These are phyloP conservation scores for Hypoxylon cercidicola DNA, from an alignment of 495 filamentous ascomycete species.

Conservation along the genomic window DNA sequence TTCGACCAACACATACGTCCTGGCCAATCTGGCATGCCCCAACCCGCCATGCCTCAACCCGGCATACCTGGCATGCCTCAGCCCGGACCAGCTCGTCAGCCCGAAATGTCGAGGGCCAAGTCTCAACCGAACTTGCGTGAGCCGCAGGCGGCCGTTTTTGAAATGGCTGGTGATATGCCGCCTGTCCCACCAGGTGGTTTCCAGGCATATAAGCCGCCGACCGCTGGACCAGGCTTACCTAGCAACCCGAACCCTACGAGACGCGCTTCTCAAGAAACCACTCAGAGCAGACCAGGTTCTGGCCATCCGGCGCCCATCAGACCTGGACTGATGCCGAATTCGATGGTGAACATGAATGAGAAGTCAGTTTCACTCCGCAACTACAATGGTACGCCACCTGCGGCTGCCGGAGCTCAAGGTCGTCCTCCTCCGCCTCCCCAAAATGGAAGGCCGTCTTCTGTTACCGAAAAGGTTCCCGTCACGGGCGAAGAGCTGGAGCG, in stretches of 20 bases:
- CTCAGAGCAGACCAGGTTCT: constrained; percentile 41
- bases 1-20: constrained; percentile 58
- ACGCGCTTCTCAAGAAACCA: constrained; percentile 43
- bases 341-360: constrained; percentile 59
- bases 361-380: constrained; percentile 79
- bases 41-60: constrained; percentile 24
- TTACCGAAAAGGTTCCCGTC: constrained; percentile 64
- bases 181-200: constrained; percentile 56
- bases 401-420: constrained; percentile 45
- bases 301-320: constrained; percentile 82
- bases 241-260: constrained; percentile 40
- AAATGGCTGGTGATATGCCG: constrained; percentile 71
- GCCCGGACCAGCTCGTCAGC: constrained; percentile 54
- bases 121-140: constrained; percentile 76
- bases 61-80: constrained; percentile 53
- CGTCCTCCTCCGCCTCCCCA: constrained; percentile 45
- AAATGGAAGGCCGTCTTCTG: constrained; percentile 41
- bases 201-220: constrained; percentile 50
- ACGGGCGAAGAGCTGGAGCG: constrained; percentile 81
- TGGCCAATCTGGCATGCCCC: constrained; percentile 24
- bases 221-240: constrained; percentile 46
- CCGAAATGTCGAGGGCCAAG: constrained; percentile 63
- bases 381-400: constrained; percentile 63
- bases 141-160: constrained; percentile 73
- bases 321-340: constrained; percentile 72